Conservation (phyloP, 257 asterid genomes). For the Nicotiana sylvestris region DNA sequence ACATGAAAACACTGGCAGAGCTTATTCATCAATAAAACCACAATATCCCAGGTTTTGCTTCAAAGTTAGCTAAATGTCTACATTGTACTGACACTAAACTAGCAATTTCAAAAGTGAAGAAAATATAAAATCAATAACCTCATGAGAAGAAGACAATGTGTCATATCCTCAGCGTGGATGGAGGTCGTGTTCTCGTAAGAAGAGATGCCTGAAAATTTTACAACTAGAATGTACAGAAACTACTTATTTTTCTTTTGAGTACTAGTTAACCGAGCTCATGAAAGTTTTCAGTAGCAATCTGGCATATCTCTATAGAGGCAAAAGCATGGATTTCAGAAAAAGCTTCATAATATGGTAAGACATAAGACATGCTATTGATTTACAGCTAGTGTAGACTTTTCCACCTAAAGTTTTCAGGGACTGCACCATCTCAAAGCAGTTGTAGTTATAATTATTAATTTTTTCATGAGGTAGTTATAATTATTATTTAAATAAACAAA, state of each 20-base stretch:
- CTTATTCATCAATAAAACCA: background rate
- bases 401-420: background rate
- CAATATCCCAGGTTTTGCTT: background rate
- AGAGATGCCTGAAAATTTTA: background rate
- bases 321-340: background rate
- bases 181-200: background rate
- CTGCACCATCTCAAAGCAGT: background rate
- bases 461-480: background rate
- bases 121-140: background rate
- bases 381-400: background rate
- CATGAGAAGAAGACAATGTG: background rate
- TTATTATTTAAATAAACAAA: background rate
- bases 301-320: background rate
- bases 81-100: background rate
- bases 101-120: background rate
- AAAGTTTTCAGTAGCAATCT: background rate
- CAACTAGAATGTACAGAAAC: background rate
- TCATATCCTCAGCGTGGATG: background rate
- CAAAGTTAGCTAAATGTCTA: background rate
- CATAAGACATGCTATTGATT: background rate
- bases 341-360: background rate
- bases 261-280: background rate
- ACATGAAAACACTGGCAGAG: background rate
- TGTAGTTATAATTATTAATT: background rate
- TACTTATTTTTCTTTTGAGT: background rate